These are phyloP conservation scores for Kuraishia piskuri DNA, from an alignment of 805 yeast genomes.

Conservation along the genomic window DNA sequence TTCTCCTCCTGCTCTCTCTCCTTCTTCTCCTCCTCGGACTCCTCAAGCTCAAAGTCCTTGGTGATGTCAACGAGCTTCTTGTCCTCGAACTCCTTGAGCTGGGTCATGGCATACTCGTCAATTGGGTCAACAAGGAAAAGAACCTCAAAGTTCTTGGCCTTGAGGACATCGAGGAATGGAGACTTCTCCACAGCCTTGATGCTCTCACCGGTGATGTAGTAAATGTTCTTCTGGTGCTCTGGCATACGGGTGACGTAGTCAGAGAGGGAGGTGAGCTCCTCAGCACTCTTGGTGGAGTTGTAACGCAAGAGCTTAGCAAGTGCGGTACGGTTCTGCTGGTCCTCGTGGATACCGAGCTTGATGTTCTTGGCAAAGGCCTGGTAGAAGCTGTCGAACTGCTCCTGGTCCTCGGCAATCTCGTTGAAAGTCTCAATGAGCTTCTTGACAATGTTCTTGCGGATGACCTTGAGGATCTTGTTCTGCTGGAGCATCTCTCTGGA, in stretches of 20 bases:
- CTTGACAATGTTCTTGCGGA: slow-evolving; percentile 98
- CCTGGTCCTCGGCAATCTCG: slow-evolving; percentile 98
- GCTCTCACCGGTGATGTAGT: slow-evolving; percentile 98
- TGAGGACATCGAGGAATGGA: slow-evolving; percentile 97
- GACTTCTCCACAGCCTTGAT: slow-evolving; percentile 97
- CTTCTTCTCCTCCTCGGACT: slow-evolving; percentile 96
- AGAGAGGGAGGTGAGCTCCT: slow-evolving; percentile 87
- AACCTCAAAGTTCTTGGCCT: slow-evolving; percentile 97
- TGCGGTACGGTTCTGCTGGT: slow-evolving; percentile 92
- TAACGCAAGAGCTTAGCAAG: slow-evolving; percentile 94
- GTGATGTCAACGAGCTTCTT: slow-evolving; percentile 98
- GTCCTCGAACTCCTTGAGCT: slow-evolving; percentile 98
- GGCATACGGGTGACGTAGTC: slow-evolving; percentile 99
- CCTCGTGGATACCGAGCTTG: slow-evolving; percentile 99
- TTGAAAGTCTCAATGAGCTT: slow-evolving; percentile 97
- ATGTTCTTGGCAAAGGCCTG: slow-evolving; percentile 95
- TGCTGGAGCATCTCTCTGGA: slow-evolving; percentile 99
- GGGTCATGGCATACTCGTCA: slow-evolving; percentile 99
- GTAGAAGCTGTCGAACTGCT: slow-evolving; percentile 98
- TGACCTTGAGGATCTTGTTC: slow-evolving; percentile 98
- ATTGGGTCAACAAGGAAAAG: slow-evolving; percentile 97
- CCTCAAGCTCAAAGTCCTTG: slow-evolving; percentile 97
- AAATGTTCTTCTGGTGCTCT: slow-evolving; percentile 98
- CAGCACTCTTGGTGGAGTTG: slow-evolving; percentile 92
- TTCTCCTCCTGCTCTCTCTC: slow-evolving; percentile 88